Conservation (phyloP, 2,329 filamentous ascomycete species). For the Dothiorella sarmentorum region DNA sequence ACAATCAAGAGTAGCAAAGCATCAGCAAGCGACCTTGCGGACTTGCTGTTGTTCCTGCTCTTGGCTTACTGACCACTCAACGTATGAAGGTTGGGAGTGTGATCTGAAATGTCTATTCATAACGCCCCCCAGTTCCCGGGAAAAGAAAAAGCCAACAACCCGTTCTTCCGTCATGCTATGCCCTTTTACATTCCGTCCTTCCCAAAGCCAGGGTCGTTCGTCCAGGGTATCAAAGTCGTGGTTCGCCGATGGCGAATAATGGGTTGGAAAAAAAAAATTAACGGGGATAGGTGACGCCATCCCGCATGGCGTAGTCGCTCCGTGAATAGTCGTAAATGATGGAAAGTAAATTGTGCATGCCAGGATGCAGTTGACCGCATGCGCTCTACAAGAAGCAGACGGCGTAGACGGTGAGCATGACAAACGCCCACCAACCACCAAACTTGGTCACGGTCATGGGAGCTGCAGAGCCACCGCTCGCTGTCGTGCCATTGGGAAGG, state of each 20-base stretch:
- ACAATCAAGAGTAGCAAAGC: too few relatives aligned
- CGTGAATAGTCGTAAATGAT: background rate
- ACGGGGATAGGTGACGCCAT: background rate
- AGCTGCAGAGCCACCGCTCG: conserved; percentile 32
- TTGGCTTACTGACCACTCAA: too few relatives aligned
- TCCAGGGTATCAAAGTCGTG: conserved; percentile 3
- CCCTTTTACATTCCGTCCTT: background rate
- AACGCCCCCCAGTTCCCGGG: background rate
- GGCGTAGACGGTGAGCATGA: conserved; percentile 1
- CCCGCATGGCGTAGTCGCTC: background rate
- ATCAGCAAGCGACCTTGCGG: too few relatives aligned
- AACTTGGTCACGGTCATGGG: background rate
- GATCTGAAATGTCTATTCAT: too few relatives aligned
- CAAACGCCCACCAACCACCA: conserved; percentile 6
- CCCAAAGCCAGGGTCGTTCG: background rate
- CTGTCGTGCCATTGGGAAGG: conserved; percentile 56
- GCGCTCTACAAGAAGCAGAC: background rate
- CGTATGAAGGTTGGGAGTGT: too few relatives aligned
- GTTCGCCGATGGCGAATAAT: background rate
- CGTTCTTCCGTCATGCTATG: background rate
- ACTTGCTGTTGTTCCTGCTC: too few relatives aligned
- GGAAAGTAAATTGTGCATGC: background rate
- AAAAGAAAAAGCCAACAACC: background rate
- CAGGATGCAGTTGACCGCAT: background rate
- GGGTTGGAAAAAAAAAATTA: background rate